A percentile compares a stretch with the other conserved stretches of the same genome.
These are phyloP conservation scores for Eremochloa ophiuroides DNA, from an alignment of 176 grass and related monocot genomes.

Conservation along the genomic window DNA sequence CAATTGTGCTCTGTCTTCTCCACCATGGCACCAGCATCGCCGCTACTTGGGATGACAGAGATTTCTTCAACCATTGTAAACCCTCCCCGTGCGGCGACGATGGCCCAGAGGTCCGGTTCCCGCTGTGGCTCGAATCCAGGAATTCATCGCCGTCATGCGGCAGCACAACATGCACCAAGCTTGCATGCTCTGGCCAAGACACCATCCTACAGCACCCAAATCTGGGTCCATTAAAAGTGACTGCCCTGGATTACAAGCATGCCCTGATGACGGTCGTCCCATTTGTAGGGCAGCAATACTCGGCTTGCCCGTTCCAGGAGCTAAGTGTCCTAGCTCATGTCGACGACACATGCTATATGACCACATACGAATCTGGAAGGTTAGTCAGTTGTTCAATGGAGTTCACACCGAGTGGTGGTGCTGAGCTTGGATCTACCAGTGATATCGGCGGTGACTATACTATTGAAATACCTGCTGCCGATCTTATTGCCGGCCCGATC, in stretches of 20 bases:
- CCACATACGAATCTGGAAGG: background rate
- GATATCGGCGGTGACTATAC: too few relatives aligned
- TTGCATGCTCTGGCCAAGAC: conserved; percentile 36
- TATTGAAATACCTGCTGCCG: background rate
- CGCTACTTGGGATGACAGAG: background rate
- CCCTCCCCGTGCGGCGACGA: background rate
- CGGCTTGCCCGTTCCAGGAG: conserved; percentile 31
- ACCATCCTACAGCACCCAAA: conserved; percentile 32
- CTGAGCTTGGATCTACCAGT: too few relatives aligned
- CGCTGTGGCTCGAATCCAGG: conserved; percentile 23
- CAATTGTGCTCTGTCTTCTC: conserved; percentile 11
- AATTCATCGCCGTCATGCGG: conserved; percentile 6
- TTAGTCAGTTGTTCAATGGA: background rate
- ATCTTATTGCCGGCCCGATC: conserved; percentile 18
- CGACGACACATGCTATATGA: background rate
- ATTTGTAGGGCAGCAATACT: background rate
- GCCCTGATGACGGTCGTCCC: background rate
- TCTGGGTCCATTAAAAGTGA: conserved; percentile 36
- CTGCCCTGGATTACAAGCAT: background rate
- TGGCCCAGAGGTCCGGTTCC: conserved; percentile 41
- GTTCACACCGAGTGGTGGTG: background rate
- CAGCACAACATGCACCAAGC: conserved; percentile 5
- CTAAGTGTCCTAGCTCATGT: background rate
- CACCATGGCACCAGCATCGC: background rate
- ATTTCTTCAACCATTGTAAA: background rate